Evolutionary conservation across 129 eudicot genomes (phyloP), one percentile per base, ranked within the genome.

Genomic region (Cynara cardunculus): DNA sequence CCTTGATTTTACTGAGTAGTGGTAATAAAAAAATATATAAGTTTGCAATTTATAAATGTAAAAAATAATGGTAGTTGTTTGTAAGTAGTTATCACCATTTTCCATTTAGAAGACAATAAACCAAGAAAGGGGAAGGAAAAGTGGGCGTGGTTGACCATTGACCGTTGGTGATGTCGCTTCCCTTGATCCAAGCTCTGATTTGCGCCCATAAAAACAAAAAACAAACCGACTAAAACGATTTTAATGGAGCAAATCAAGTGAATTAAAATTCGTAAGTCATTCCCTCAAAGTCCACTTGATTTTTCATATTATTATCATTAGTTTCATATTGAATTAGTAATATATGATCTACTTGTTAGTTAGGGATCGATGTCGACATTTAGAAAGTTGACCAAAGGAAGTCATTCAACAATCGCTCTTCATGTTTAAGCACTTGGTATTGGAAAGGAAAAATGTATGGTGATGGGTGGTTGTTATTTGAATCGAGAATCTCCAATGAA

Each of bases 141-240:
- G 67, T 9, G 78, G 79, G 70, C 18, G 18, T 76, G 65, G 74
- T 62, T 27, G 86, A 77, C 82, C 82, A 68, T 83, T 78, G 78
- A 83, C 78, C 19, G 6, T 8, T 35, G 73, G 65, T 76, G 86
- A 76, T 76, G 81, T 78, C 32, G 82, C 6, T 73, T 77, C 69
- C 86, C 86, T 83, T 77, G 74, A 83, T 83, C 82, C 78, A 77
- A 83, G 82, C 86, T 77, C 86, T 83, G 49, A 83, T 83, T 83
- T 82, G 85, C 85, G 81, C 67, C 5, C 19, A 41, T 82, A 39
- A 59, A 34, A 82, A 76, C 85, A 76, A 82, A 75, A 34, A 68
- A 59, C 44, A 32, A 68, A 46, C 76, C 69, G 34, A 69, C 10
- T 41, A 46, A 75, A 12, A 75, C 76, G 64, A 75, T 82, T 46